A percentile compares a stretch with the other conserved stretches of the same genome.
Evolutionary conservation across 2,329 filamentous ascomycete genomes (phyloP).

Genomic region (Botryosphaeria dothidea): DNA sequence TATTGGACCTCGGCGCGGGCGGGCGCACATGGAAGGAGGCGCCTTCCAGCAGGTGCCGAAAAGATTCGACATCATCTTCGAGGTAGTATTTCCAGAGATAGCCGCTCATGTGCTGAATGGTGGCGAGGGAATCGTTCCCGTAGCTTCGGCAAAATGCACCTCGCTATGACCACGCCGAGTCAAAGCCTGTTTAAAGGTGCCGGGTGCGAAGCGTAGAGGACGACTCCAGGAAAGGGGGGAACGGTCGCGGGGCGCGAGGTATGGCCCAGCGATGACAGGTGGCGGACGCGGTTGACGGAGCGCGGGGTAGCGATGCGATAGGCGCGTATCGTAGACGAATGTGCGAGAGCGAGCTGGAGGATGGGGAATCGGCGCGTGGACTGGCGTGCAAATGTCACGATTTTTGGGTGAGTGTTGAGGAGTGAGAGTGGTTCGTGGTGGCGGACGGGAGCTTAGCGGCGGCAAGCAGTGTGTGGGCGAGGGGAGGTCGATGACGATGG

Average conservation of each 20-base stretch:
- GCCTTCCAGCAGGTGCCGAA: slow-evolving; percentile 83
- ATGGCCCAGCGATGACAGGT: slow-evolving; percentile 16
- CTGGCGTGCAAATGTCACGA: neutral
- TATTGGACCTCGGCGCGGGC: slow-evolving; percentile 51
- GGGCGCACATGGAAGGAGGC: slow-evolving; percentile 61
- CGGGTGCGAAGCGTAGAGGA: slow-evolving; percentile 51
- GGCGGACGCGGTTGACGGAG: slow-evolving; percentile 6
- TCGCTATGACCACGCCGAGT: slow-evolving; percentile 84
- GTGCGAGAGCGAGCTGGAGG: neutral
- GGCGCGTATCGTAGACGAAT: neutral
- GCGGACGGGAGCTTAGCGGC: slow-evolving; percentile 15
- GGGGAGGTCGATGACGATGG: slow-evolving; percentile 16
- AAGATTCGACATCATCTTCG: slow-evolving; percentile 95
- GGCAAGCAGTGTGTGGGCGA: slow-evolving; percentile 6
- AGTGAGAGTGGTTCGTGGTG: neutral
- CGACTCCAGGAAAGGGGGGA: slow-evolving; percentile 32
- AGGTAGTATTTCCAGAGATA: slow-evolving; percentile 95
- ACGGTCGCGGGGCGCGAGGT: slow-evolving; percentile 3
- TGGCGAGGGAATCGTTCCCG: slow-evolving; percentile 41
- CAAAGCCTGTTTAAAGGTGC: slow-evolving; percentile 92
- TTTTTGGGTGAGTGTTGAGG: neutral
- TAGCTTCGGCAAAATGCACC: slow-evolving; percentile 65
- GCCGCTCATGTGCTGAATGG: slow-evolving; percentile 77
- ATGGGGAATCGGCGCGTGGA: neutral
- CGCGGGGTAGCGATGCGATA: slow-evolving; percentile 2